phyloP scores from a whole-genome alignment of 768 basidiomycete genomes.

The Pleurotus ostreatus region DNA sequence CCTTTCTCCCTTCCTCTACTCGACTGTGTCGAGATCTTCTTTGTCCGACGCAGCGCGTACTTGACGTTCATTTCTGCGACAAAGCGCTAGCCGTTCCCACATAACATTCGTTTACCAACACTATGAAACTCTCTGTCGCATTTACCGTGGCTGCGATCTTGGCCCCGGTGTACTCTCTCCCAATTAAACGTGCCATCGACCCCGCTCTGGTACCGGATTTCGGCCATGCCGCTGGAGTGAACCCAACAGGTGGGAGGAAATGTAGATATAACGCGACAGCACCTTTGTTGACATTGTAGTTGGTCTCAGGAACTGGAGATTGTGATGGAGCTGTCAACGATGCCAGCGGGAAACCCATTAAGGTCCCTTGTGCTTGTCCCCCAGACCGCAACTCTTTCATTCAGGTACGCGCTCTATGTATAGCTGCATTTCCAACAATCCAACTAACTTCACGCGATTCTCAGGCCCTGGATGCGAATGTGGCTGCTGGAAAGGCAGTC shows the following conservation, averaged over 20 bases:
- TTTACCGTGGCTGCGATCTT: neutral
- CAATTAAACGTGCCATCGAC: constrained; percentile 33
- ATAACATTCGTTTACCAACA: neutral
- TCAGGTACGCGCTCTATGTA: constrained; percentile 26
- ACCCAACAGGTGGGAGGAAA: constrained; percentile 46
- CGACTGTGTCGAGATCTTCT: constrained; percentile 6
- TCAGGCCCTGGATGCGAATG: constrained; percentile 49
- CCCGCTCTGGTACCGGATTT: constrained; percentile 55
- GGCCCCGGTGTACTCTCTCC: neutral
- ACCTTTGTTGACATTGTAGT: constrained; percentile 19
- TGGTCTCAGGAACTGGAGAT: constrained; percentile 45
- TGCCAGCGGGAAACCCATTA: constrained; percentile 46
- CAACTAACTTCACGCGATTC: neutral
- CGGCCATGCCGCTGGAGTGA: constrained; percentile 49
- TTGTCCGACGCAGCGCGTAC: neutral
- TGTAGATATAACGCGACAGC: neutral
- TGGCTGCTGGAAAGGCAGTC: constrained; percentile 56
- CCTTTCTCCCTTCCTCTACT: neutral
- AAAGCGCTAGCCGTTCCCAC: constrained; percentile 4
- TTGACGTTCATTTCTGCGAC: neutral
- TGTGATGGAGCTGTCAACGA: constrained; percentile 63
- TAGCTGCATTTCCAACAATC: neutral
- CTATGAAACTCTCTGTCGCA: constrained; percentile 1
- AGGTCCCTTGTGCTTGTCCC: constrained; percentile 69
- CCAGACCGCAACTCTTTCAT: constrained; percentile 52